Conservation (phyloP, 2,329 filamentous ascomycete species). For the Penicillium thymicola region DNA sequence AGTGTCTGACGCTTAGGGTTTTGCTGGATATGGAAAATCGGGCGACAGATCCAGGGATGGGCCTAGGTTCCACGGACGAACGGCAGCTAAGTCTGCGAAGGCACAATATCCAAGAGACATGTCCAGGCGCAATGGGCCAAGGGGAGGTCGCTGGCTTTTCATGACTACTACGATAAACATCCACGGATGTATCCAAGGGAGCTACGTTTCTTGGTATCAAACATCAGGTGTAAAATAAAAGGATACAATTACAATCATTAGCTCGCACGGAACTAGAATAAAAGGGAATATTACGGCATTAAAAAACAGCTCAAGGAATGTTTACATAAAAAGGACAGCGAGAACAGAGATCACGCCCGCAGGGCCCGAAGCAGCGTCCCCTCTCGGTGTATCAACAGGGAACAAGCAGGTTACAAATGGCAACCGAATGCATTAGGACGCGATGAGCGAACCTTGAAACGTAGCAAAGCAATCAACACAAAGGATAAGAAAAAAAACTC, state of each 20-base stretch:
- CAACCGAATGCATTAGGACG: slow-evolving; percentile 25
- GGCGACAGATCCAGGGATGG: not conserved
- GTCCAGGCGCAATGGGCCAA: not conserved
- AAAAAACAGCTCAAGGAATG: slow-evolving; percentile 22
- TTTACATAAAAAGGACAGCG: slow-evolving; percentile 23
- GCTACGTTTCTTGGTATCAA: not conserved
- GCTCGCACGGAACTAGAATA: not conserved
- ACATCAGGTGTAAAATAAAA: not conserved
- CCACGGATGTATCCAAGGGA: not conserved
- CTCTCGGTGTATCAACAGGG: slow-evolving; percentile 3
- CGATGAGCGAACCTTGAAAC: slow-evolving; percentile 13
- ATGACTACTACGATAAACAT: not conserved
- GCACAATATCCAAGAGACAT: not conserved
- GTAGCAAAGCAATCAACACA: slow-evolving; percentile 17
- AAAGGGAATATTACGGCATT: slow-evolving; percentile 10
- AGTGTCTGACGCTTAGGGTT: not conserved
- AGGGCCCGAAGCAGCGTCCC: slow-evolving; percentile 1
- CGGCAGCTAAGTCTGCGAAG: not conserved
- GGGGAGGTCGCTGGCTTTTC: too few species aligned
- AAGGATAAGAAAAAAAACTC: slow-evolving; percentile 19
- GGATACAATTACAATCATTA: slow-evolving; percentile 7
- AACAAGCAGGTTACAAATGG: slow-evolving; percentile 12
- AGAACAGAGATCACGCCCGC: not conserved
- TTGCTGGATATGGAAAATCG: not conserved
- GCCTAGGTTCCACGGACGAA: too few species aligned